phyloP scores from a whole-genome alignment of 2,329 filamentous ascomycete species.

The Ilyonectria sp. region DNA sequence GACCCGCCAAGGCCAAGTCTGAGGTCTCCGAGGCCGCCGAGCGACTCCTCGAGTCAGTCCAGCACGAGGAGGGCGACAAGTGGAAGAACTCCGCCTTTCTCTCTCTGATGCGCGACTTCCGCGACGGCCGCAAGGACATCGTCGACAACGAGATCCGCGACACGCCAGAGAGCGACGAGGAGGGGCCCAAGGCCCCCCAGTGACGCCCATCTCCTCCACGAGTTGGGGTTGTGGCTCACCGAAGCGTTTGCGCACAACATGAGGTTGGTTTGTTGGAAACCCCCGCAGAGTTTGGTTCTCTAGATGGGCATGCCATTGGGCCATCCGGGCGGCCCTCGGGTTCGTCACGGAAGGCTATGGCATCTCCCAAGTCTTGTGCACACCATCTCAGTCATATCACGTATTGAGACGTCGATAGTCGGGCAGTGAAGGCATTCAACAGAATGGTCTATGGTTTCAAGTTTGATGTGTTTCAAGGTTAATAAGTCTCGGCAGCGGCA shows the following conservation, averaged over 20 bases:
- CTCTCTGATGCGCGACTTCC: conserved; percentile 62
- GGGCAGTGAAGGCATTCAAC: not conserved
- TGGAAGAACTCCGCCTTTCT: conserved; percentile 64
- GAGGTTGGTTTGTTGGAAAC: not conserved
- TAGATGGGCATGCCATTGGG: not conserved
- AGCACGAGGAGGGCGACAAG: conserved; percentile 62
- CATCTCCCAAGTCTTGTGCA: conserved; percentile 39
- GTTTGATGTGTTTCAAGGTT: not conserved
- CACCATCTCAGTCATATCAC: conserved; percentile 44
- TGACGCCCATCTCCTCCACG: conserved; percentile 32
- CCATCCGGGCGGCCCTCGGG: not conserved
- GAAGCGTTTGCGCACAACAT: not conserved
- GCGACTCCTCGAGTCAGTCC: conserved; percentile 59
- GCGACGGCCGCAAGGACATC: conserved; percentile 62
- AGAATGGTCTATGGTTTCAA: not conserved
- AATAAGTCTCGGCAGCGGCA: not conserved
- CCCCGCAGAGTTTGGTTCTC: not conserved
- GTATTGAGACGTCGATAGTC: conserved; percentile 31
- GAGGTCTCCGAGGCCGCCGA: conserved; percentile 61
- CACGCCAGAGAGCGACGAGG: conserved; percentile 40
- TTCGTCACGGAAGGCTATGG: conserved; percentile 8
- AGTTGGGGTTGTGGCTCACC: conserved; percentile 2
- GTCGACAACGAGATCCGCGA: conserved; percentile 58
- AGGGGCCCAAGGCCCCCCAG: conserved; percentile 24
- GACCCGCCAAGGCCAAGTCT: conserved; percentile 48